These are phyloP conservation scores for Monosporascus sp. DNA, from an alignment of 2,329 filamentous ascomycete genomes.

Conservation along the genomic window DNA sequence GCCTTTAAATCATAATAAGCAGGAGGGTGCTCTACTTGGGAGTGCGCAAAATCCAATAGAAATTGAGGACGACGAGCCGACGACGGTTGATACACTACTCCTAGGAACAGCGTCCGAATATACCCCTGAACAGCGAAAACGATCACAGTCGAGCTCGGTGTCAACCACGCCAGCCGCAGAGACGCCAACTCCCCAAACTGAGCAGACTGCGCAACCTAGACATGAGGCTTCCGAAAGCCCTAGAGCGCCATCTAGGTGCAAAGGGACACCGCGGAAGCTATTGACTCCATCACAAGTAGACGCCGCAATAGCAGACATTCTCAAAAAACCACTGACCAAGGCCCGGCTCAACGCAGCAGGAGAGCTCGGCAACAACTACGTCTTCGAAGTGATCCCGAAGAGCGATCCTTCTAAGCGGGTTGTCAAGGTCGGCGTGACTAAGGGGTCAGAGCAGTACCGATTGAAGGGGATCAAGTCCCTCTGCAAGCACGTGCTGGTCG, in stretches of 20 bases:
- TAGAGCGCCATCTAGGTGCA: background rate
- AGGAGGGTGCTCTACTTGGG: too few species aligned
- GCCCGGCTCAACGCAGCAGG: background rate
- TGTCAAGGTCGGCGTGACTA: conserved; percentile 6
- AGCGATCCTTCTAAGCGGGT: background rate
- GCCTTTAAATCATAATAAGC: too few species aligned
- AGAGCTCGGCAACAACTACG: conserved; percentile 6
- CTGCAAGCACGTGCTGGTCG: conserved; percentile 1
- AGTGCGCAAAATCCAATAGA: too few species aligned
- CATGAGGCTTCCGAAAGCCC: background rate
- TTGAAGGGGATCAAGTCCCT: background rate
- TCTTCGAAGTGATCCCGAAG: conserved; percentile 1
- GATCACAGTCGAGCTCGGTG: background rate
- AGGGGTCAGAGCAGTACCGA: background rate
- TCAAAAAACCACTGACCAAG: background rate
- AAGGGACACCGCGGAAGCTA: background rate
- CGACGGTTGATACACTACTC: too few species aligned
- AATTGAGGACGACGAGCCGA: too few species aligned
- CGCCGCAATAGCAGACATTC: background rate
- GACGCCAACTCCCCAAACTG: background rate
- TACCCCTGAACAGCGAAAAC: too few species aligned
- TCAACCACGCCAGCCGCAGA: background rate
- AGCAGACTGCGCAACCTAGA: background rate
- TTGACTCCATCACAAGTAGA: background rate
- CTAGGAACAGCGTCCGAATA: too few species aligned